A percentile compares a stretch with the other conserved stretches of the same genome.
phyloP scores from a whole-genome alignment of 75 land plant species.

The Azolla pinnata region DNA sequence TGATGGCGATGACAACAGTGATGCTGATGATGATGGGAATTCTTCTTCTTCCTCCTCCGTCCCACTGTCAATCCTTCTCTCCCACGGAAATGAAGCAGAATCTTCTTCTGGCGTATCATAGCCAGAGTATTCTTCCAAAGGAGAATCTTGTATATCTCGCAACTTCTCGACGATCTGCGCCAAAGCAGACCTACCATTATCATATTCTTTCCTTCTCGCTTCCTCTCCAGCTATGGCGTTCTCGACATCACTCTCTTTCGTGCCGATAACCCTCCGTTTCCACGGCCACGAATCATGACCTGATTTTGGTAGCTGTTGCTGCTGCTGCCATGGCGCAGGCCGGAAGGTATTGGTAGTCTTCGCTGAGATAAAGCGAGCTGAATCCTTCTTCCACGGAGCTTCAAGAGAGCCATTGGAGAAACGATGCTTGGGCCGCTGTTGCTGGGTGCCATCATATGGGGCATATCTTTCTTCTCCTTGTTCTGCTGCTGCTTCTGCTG shows the following conservation, averaged over 20 bases:
- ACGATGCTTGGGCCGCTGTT: too few relatives aligned
- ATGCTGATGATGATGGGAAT: too few relatives aligned
- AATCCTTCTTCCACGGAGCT: too few relatives aligned
- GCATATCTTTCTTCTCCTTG: too few relatives aligned
- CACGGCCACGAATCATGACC: background rate
- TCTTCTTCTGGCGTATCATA: slow-evolving; percentile 26
- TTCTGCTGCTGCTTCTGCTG: too few relatives aligned
- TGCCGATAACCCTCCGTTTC: background rate
- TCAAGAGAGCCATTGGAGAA: too few relatives aligned
- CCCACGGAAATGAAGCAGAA: slow-evolving; percentile 45
- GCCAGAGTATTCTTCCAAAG: too few relatives aligned
- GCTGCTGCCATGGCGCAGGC: slow-evolving; percentile 5
- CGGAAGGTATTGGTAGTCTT: slow-evolving; percentile 6
- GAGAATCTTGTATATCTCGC: slow-evolving; percentile 14
- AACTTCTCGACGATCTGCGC: slow-evolving; percentile 28
- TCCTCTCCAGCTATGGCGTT: background rate
- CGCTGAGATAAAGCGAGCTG: too few relatives aligned
- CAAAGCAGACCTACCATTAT: slow-evolving; percentile 13
- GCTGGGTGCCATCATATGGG: too few relatives aligned
- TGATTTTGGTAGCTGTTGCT: background rate
- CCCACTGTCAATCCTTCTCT: slow-evolving; percentile 3
- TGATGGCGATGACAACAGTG: too few relatives aligned
- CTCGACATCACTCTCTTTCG: too few relatives aligned
- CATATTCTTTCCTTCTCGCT: background rate
- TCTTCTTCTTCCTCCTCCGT: slow-evolving; percentile 22